A percentile compares a stretch with the other conserved stretches of the same genome.
Conservation (phyloP, 2,329 filamentous ascomycete species). For the Pseudogymnoascus sp. region DNA sequence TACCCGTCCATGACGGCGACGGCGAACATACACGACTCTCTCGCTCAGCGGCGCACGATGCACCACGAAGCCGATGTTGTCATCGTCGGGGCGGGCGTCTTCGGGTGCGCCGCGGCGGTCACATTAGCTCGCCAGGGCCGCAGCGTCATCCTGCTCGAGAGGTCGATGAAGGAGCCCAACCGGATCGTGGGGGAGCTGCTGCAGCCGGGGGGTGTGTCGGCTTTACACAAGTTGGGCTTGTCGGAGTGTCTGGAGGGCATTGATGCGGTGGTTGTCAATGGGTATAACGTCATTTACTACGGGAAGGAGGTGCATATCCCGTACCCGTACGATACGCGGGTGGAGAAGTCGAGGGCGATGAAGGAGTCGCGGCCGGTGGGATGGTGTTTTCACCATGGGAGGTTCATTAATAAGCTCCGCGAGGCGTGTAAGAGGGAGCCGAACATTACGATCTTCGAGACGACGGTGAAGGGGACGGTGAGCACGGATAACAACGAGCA, state of each 20-base stretch:
- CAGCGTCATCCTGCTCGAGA: conserved; percentile 82
- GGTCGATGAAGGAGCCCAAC: conserved; percentile 83
- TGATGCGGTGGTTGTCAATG: conserved; percentile 71
- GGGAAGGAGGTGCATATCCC: conserved; percentile 64
- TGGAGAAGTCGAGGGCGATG: conserved; percentile 23
- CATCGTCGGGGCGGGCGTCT: conserved; percentile 82
- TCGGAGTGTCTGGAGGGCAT: conserved; percentile 78
- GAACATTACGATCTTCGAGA: conserved; percentile 88
- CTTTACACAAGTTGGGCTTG: conserved; percentile 72
- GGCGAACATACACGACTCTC: neutral
- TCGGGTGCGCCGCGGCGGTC: conserved; percentile 79
- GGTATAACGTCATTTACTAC: conserved; percentile 83
- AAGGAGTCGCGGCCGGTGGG: conserved; percentile 50
- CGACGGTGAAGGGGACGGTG: conserved; percentile 70
- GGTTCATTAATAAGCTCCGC: conserved; percentile 78
- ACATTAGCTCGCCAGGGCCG: conserved; percentile 82
- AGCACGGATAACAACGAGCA: conserved; percentile 58
- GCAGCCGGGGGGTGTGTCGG: conserved; percentile 81
- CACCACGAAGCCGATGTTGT: conserved; percentile 72
- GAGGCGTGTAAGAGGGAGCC: conserved; percentile 62
- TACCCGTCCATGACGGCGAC: neutral
- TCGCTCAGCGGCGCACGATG: conserved; percentile 38
- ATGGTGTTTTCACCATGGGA: conserved; percentile 83
- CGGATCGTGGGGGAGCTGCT: conserved; percentile 92
- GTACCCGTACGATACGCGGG: conserved; percentile 53